Percentiles rank a stretch among this genome's conserved stretches.
phyloP scores from a whole-genome alignment of 768 basidiomycete genomes.

The Termitomyces sp. region DNA sequence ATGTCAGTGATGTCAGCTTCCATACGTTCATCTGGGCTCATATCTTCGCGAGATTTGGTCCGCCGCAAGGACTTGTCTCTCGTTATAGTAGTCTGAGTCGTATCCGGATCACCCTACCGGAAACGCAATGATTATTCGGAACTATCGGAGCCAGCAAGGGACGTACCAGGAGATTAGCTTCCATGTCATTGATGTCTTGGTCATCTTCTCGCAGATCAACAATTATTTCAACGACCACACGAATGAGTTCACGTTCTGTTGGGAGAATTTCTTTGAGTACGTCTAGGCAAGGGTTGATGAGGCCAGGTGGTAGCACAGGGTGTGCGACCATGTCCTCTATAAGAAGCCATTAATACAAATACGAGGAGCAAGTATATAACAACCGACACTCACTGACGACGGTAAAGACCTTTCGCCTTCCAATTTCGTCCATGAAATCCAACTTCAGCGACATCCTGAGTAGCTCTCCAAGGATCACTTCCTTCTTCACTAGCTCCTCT shows the following conservation, averaged over 20 bases:
- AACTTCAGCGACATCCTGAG: slow-evolving; percentile 75
- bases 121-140: neutral
- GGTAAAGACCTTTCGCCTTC: slow-evolving; percentile 83
- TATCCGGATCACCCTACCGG: slow-evolving; percentile 22
- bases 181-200: slow-evolving; percentile 25
- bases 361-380: neutral
- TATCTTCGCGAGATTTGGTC: slow-evolving; percentile 47
- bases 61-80: slow-evolving; percentile 26
- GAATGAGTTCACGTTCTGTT: slow-evolving; percentile 80
- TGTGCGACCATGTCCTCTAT: slow-evolving; percentile 87
- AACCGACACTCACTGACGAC: slow-evolving; percentile 64
- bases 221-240: slow-evolving; percentile 84
- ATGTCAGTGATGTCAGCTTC: slow-evolving; percentile 70
- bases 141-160: neutral
- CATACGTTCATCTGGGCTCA: slow-evolving; percentile 60
- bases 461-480: slow-evolving; percentile 77
- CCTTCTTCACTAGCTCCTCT: slow-evolving; percentile 56
- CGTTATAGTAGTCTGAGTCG: slow-evolving; percentile 18
- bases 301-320: slow-evolving; percentile 67
- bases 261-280: slow-evolving; percentile 79
- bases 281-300: slow-evolving; percentile 81
- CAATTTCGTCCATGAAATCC: slow-evolving; percentile 95
- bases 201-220: slow-evolving; percentile 60
- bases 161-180: slow-evolving; percentile 13
- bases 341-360: neutral